Evolutionary conservation across 2,329 filamentous ascomycete species (phyloP).

Genomic region (Cordyceps cateniannulata): DNA sequence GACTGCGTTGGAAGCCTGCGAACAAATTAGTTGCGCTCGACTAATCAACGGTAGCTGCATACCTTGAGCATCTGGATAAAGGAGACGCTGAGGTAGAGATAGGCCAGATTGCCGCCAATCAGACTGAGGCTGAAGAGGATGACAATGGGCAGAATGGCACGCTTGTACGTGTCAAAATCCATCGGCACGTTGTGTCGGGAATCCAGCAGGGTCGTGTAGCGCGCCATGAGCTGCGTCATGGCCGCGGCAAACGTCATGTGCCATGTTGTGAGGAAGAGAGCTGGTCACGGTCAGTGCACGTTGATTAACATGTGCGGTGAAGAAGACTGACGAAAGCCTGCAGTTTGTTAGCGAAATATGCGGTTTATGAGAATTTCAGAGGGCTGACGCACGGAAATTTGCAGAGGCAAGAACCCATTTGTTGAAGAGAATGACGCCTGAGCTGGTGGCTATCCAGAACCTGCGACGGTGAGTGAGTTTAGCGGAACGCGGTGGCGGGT

Average conservation of each 20-base stretch:
- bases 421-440: conserved; percentile 96
- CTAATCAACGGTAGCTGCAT: neutral
- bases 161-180: conserved; percentile 86
- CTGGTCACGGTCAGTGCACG: neutral
- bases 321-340: neutral
- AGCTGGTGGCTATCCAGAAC: conserved; percentile 82
- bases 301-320: conserved; percentile 47
- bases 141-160: conserved; percentile 90
- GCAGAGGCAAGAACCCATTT: conserved; percentile 91
- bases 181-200: conserved; percentile 95
- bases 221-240: conserved; percentile 89
- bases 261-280: conserved; percentile 76
- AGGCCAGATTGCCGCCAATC: conserved; percentile 94
- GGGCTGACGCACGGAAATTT: conserved; percentile 63
- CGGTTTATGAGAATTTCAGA: too few species aligned
- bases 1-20: conserved; percentile 71
- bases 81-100: conserved; percentile 88
- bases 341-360: neutral
- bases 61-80: conserved; percentile 99
- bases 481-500: too few species aligned
- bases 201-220: conserved; percentile 83
- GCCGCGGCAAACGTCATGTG: conserved; percentile 88
- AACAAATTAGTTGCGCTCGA: neutral
- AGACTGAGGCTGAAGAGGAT: conserved; percentile 93
- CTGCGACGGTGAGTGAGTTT: neutral